Percentiles rank a stretch among this genome's conserved stretches.
Conservation (phyloP, 768 basidiomycete species). For the Gelatoporia subvermispora region DNA sequence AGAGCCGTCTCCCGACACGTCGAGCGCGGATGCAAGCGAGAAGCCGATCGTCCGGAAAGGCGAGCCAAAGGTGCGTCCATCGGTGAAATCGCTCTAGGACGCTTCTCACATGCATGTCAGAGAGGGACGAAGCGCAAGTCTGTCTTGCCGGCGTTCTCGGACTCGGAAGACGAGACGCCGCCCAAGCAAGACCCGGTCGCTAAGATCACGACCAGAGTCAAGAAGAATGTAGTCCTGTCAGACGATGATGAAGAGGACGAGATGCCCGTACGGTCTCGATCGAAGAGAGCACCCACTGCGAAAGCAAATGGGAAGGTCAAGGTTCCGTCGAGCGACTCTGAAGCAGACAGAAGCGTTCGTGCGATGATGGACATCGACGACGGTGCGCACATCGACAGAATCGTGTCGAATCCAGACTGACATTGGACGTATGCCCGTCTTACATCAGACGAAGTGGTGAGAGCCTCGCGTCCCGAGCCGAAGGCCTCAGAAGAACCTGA, state of each 20-base stretch:
- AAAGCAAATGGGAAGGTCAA: constrained; percentile 25
- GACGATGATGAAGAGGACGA: constrained; percentile 58
- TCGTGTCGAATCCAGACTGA: background rate
- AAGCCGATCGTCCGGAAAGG: constrained; percentile 10
- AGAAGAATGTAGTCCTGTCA: constrained; percentile 48
- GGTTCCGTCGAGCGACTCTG: constrained; percentile 32
- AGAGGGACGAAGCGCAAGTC: constrained; percentile 28
- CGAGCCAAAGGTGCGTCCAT: constrained; percentile 9
- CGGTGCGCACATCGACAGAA: constrained; percentile 31
- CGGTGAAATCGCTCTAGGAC: background rate
- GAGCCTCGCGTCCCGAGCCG: constrained; percentile 17
- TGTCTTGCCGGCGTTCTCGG: constrained; percentile 20
- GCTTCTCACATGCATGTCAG: constrained; percentile 11
- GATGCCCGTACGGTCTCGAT: constrained; percentile 13
- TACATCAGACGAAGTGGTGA: constrained; percentile 12
- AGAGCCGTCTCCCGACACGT: constrained; percentile 3
- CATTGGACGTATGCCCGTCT: background rate
- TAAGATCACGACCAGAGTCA: constrained; percentile 23
- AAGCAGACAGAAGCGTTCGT: constrained; percentile 37
- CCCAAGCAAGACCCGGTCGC: constrained; percentile 6
- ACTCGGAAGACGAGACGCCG: constrained; percentile 25
- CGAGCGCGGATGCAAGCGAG: constrained; percentile 2
- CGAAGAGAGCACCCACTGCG: too few species aligned
- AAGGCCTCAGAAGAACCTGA: constrained; percentile 21
- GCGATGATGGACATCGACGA: constrained; percentile 80